Conservation (phyloP, 139 green algal species). For the Asterochloris sp. region DNA sequence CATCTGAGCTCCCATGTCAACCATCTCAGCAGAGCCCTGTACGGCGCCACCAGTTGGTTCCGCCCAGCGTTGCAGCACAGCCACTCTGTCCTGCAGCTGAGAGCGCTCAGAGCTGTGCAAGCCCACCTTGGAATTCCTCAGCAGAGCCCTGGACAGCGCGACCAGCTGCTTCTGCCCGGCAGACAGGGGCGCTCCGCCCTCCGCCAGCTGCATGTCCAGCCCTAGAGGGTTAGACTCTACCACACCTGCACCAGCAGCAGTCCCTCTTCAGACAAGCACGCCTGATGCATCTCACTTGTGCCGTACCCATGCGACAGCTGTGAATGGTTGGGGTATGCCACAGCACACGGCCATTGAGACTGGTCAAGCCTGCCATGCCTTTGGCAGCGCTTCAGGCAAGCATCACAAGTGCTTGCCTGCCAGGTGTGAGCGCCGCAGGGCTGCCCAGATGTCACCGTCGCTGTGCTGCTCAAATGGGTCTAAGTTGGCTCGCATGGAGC, state of each 20-base stretch:
- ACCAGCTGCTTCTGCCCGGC: constrained; percentile 92
- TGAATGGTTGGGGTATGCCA: too few species aligned
- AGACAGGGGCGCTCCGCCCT: constrained; percentile 86
- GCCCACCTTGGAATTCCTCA: constrained; percentile 54
- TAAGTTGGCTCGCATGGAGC: constrained; percentile 87
- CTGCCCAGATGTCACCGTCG: constrained; percentile 60
- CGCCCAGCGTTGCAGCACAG: too few species aligned
- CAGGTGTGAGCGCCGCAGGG: constrained; percentile 36
- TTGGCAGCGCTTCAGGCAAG: neutral
- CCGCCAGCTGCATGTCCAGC: constrained; percentile 63
- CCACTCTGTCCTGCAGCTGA: too few species aligned
- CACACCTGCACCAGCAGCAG: neutral
- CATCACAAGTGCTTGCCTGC: neutral
- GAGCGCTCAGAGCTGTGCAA: too few species aligned
- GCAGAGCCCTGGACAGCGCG: constrained; percentile 84
- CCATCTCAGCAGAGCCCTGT: too few species aligned
- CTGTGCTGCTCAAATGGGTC: constrained; percentile 80
- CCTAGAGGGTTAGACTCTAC: constrained; percentile 24
- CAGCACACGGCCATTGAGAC: too few species aligned
- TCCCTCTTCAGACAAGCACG: too few species aligned
- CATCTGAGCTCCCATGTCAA: too few species aligned
- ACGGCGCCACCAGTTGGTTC: too few species aligned
- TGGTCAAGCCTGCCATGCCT: neutral
- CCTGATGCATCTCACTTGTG: too few species aligned
- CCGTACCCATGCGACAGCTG: too few species aligned